Evolutionary conservation across 352 stramenopile genomes (phyloP).

Genomic region (Globisporangium alternatum): DNA sequence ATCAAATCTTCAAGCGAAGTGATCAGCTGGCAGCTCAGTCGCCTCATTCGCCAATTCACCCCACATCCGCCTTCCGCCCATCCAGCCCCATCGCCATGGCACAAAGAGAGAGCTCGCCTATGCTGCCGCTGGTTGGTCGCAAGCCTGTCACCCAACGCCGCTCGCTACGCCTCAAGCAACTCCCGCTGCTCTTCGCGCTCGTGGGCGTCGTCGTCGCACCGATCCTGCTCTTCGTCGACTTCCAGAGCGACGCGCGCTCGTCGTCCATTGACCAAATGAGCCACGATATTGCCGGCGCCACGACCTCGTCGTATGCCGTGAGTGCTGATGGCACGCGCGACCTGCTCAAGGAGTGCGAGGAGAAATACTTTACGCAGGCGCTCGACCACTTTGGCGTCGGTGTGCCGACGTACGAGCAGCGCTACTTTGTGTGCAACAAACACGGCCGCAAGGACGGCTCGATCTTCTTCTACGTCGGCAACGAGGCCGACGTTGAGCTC

Average conservation of each 20-base stretch:
- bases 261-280: too few species aligned
- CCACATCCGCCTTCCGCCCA: background rate
- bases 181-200: conserved; percentile 34
- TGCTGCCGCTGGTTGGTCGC: conserved; percentile 20
- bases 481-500: conserved; percentile 93
- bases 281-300: background rate
- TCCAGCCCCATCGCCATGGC: background rate
- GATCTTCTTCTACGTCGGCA: conserved; percentile 95
- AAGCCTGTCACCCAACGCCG: background rate
- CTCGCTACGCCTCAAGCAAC: conserved; percentile 16
- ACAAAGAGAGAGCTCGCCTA: conserved; percentile 25
- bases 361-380: conserved; percentile 70
- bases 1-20: conserved; percentile 5
- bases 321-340: conserved; percentile 44
- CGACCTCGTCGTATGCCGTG: conserved; percentile 21
- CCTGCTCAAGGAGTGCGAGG: conserved; percentile 55
- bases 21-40: background rate
- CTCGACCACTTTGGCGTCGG: conserved; percentile 73
- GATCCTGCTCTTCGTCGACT: conserved; percentile 31
- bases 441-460: conserved; percentile 55
- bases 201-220: conserved; percentile 28
- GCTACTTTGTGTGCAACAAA: conserved; percentile 89
- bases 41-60: conserved; percentile 2
- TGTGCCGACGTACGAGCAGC: conserved; percentile 69
- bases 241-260: conserved; percentile 6